A percentile compares a stretch with the other conserved stretches of the same genome.
Conservation (phyloP, 768 basidiomycete genomes). For the Lentinula raphanica region DNA sequence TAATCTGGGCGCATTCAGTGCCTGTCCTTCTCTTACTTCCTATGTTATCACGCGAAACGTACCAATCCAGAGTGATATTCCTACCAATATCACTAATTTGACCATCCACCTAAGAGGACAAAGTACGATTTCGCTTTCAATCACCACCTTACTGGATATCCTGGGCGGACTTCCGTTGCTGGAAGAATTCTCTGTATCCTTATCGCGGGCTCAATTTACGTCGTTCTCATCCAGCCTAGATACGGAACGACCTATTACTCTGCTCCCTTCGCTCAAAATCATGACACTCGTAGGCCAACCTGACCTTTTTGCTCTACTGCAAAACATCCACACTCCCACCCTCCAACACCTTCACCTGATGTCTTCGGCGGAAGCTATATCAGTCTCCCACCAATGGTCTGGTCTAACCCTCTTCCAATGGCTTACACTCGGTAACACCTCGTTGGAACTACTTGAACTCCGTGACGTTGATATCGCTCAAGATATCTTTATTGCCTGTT, state of each 20-base stretch:
- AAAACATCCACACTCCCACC: constrained; percentile 25
- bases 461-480: constrained; percentile 42
- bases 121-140: constrained; percentile 17
- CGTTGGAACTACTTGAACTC: constrained; percentile 39
- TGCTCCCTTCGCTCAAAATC: constrained; percentile 21
- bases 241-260: constrained; percentile 10
- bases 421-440: constrained; percentile 22
- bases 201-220: constrained; percentile 26
- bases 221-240: constrained; percentile 18
- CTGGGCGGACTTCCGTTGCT: constrained; percentile 37
- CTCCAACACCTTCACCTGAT: constrained; percentile 36
- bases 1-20: constrained; percentile 22
- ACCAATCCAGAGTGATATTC: constrained; percentile 25
- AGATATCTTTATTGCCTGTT: constrained; percentile 29
- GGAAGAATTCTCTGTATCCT: constrained; percentile 33
- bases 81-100: constrained; percentile 29
- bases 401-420: constrained; percentile 23
- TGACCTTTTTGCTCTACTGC: constrained; percentile 25
- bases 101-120: constrained; percentile 25
- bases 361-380: constrained; percentile 27
- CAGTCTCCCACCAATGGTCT: constrained; percentile 27
- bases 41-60: constrained; percentile 29
- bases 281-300: constrained; percentile 25
- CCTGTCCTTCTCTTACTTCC: constrained; percentile 29
- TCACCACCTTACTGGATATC: constrained; percentile 22